Base-by-base conservation (phyloP, 805 yeast species). In the Candida mattraensis region DNA sequence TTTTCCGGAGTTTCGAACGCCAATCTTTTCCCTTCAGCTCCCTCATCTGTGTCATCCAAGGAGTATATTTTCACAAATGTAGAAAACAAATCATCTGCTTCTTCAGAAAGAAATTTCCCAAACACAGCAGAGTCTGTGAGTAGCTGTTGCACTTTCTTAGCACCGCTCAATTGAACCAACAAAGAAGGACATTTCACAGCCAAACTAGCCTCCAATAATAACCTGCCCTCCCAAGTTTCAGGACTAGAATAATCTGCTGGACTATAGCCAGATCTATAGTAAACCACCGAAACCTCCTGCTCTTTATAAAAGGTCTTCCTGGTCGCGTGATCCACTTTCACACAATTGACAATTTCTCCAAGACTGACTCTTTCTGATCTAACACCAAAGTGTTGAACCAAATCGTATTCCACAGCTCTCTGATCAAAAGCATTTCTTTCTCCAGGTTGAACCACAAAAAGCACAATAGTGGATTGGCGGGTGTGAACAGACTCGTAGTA, bases 361-460 rank as follows among this genome's bases (percentile, higher is more conserved):
- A 91, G 69, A 1, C 87, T 77, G 17, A 84, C 61, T 51, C 99
- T 74, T 32, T 71, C 69, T 6, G 88, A 73, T 45, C 69, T 73
- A 26, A 88, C 63, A 7, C 76, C 76, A 53, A 77, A 72, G 14
- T 69, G 56, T 8, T 69, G 61, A 48, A 83, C 64, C 27, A 93
- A 67, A 18, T 74, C 70, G 53, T 77, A 86, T 57, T 93, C 98
- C 26, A 93, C 57, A 22, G 78, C 75, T 51, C 95, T 77, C 64
- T 93, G 99, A 62, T 93, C 99, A 61, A 87, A 83, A 18, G 86
- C 83, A 58, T 93, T 93, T 44, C 93, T 70, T 60, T 93, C 99
- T 28, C 74, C 73, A 5, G 86, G 81, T 59, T 93, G 98, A 2
- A 85, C 85, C 15, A 93, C 76, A 48, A 89, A 79, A 25, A 89